Evolutionary conservation across 495 filamentous ascomycete species (phyloP), one percentile per base, ranked within the genome.

Genomic region (Astrothelium subdiscretum): DNA sequence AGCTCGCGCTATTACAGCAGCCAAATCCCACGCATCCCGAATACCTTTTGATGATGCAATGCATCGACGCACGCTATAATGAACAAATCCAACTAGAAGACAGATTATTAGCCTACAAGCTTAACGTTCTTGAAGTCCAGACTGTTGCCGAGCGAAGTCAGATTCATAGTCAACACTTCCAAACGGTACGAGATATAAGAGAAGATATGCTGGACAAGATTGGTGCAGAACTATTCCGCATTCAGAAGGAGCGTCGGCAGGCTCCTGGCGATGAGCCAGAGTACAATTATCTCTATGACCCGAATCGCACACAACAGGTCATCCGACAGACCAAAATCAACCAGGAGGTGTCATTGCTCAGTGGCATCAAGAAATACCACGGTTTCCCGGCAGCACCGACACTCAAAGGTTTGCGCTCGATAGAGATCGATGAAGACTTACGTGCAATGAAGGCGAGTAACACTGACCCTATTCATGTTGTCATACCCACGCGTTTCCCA

Each of bases 381-480:
- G 94, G 94, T 26, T 97, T 97, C 74, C 94, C 94, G 31, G 92
- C 92, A 32, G 92, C 92, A n/a, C 94, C 94, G 22, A 79, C 85
- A 12, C 83, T 98, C 65, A 75, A 80, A 29, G 81, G 85, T 27
- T 88, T 86, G 22, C 83, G 88, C 15, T 78, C 82, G 11, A 77
- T 83, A 20, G 90, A 95, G 63, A 74, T 91, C 27, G 89, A 95
- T 38, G 87, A 90, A 58, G 94, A 98, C 74, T 76, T 97, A 40
- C 85, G 90, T 70, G 87, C 85, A 63, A 96, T 98, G 81, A 87
- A 85, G 54, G 94, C 97, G 79, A 85, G 92, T 82, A 62, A 48
- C 58, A 38, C 48, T 48, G 11, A 48, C 43, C 43, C 20, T n/a
- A 18, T 15, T 32, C 29, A 54, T 58, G 58, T 26, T 63, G 11